Conservation (phyloP, 305 asterid genomes). For the Fraxinus dipetala region DNA sequence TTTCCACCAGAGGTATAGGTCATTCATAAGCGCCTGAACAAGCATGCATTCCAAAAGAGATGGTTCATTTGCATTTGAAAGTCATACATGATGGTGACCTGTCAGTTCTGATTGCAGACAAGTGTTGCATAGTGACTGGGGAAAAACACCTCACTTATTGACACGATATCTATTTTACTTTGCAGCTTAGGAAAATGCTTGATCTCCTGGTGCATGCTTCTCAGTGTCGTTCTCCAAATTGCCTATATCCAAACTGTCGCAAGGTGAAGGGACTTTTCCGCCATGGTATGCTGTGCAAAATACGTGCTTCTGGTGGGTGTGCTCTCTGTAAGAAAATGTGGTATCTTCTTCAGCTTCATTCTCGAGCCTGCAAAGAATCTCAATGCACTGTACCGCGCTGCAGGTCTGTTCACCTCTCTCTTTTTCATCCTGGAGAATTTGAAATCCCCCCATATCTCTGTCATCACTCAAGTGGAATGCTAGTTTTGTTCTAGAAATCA, state of each 20-base stretch:
- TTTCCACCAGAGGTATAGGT: neutral
- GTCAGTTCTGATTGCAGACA: neutral
- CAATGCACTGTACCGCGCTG: slow-evolving; percentile 93
- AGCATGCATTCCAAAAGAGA: slow-evolving; percentile 4
- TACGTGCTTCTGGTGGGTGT: slow-evolving; percentile 92
- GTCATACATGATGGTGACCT: neutral
- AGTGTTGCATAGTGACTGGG: neutral
- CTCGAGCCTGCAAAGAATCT: slow-evolving; percentile 94
- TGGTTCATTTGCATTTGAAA: neutral
- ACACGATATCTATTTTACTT: slow-evolving; percentile 23
- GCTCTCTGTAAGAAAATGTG: slow-evolving; percentile 93
- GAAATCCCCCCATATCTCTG: neutral
- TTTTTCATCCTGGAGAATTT: neutral
- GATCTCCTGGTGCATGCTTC: slow-evolving; percentile 96
- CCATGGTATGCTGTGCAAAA: slow-evolving; percentile 82
- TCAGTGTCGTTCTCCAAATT: slow-evolving; percentile 70
- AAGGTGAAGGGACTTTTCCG: slow-evolving; percentile 98
- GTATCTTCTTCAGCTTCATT: slow-evolving; percentile 94
- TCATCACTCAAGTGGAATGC: neutral
- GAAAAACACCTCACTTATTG: neutral
- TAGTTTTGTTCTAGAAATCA: neutral
- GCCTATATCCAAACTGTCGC: slow-evolving; percentile 89
- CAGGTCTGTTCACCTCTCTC: slow-evolving; percentile 54
- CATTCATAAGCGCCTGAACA: neutral
- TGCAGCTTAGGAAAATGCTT: slow-evolving; percentile 96